phyloP scores from a whole-genome alignment of 2,329 filamentous ascomycete genomes.

The Ceratocystis cacaofunesta region DNA sequence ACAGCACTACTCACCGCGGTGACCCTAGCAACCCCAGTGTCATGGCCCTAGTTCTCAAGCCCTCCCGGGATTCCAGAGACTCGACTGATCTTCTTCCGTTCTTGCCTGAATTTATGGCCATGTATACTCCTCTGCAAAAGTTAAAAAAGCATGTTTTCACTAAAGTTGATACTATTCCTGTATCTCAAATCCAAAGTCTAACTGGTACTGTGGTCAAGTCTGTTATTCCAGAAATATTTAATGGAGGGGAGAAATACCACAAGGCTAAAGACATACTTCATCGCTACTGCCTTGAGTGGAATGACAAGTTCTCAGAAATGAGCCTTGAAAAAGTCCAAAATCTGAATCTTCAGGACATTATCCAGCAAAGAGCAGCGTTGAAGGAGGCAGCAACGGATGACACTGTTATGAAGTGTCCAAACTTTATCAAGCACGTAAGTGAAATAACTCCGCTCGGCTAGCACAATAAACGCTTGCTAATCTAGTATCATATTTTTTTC shows the following conservation, averaged over 20 bases:
- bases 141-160: constrained; percentile 51
- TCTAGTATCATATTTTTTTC: not conserved
- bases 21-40: constrained; percentile 47
- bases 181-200: constrained; percentile 71
- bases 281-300: constrained; percentile 50
- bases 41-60: constrained; percentile 64
- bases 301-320: constrained; percentile 56
- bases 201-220: constrained; percentile 51
- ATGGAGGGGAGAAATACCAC: constrained; percentile 33
- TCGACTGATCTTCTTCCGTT: constrained; percentile 81
- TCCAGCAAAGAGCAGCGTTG: constrained; percentile 54
- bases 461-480: not conserved
- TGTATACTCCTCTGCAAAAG: constrained; percentile 53
- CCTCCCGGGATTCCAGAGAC: constrained; percentile 52
- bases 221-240: constrained; percentile 45
- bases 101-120: constrained; percentile 51
- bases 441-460: not conserved
- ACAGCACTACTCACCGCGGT: constrained; percentile 48
- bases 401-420: constrained; percentile 52
- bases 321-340: constrained; percentile 73
- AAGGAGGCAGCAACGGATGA: constrained; percentile 48
- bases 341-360: constrained; percentile 62
- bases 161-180: constrained; percentile 52
- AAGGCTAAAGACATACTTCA: constrained; percentile 54
- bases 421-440: constrained; percentile 78